Conservation (phyloP, 805 yeast species). For the Debaryomyces prosopidis region DNA sequence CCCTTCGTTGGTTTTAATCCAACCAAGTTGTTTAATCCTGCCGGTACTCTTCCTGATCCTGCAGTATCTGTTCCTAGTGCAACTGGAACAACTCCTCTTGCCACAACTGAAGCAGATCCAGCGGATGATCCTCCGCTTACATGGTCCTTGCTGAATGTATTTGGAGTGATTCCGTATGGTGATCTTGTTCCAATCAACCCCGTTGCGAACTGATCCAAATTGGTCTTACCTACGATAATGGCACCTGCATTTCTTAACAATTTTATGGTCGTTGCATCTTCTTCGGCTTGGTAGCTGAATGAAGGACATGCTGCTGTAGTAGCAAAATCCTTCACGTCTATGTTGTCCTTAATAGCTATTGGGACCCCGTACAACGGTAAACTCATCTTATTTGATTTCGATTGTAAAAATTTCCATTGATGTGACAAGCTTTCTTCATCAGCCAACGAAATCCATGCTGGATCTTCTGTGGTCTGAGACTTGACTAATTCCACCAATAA, state of each 20-base stretch:
- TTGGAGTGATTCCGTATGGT: conserved; percentile 89
- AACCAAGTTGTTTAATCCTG: conserved; percentile 85
- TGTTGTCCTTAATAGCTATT: conserved; percentile 91
- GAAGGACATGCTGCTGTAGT: conserved; percentile 98
- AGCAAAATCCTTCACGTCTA: conserved; percentile 75
- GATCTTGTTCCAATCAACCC: conserved; percentile 95
- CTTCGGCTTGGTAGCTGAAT: conserved; percentile 63
- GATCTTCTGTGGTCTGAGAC: conserved; percentile 56
- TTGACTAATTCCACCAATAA: conserved; percentile 46
- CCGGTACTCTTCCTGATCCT: conserved; percentile 97
- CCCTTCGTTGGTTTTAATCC: conserved; percentile 95
- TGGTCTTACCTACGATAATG: conserved; percentile 89
- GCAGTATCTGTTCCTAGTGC: conserved; percentile 97
- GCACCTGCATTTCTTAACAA: conserved; percentile 89
- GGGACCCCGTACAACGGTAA: conserved; percentile 92
- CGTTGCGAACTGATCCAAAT: conserved; percentile 95
- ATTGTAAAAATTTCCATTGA: conserved; percentile 78
- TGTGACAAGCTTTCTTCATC: conserved; percentile 59
- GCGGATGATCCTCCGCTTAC: conserved; percentile 96
- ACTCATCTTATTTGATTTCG: conserved; percentile 51
- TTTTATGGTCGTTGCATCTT: conserved; percentile 74
- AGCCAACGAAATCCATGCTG: conserved; percentile 91
- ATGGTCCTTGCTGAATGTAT: conserved; percentile 71
- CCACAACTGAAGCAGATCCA: conserved; percentile 92
- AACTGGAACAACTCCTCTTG: conserved; percentile 85